phyloP scores from a whole-genome alignment of 306 rosid species.

The peach (Prunus persica) region Prunus_persica_NCBIv2 NC_034011.1:24526001-24526500 shows the following conservation, averaged over 20 bases:
- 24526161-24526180: conserved; percentile 18
- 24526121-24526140: conserved; percentile 23
- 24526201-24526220: conserved; percentile 18
- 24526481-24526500: conserved; percentile 22
- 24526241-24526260: conserved; percentile 23
- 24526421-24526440: conserved; percentile 17
- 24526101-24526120: conserved; percentile 23
- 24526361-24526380: conserved; percentile 23
- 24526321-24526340: conserved; percentile 17
- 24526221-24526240: conserved; percentile 21
- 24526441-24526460: conserved; percentile 17
- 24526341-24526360: conserved; percentile 26
- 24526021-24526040: conserved; percentile 1
- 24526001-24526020: conserved; percentile 19
- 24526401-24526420: conserved; percentile 26
- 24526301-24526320: conserved; percentile 16
- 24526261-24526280: conserved; percentile 11
- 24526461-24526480: conserved; percentile 21
- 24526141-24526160: conserved; percentile 16
- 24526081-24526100: conserved; percentile 24
- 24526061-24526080: conserved; percentile 30
- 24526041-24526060: conserved; percentile 21
- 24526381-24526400: conserved; percentile 21
- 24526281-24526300: conserved; percentile 6
- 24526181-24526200: conserved; percentile 17